Base-by-base conservation (phyloP, 208 protist species). In the Tetramitus jugosus region DNA sequence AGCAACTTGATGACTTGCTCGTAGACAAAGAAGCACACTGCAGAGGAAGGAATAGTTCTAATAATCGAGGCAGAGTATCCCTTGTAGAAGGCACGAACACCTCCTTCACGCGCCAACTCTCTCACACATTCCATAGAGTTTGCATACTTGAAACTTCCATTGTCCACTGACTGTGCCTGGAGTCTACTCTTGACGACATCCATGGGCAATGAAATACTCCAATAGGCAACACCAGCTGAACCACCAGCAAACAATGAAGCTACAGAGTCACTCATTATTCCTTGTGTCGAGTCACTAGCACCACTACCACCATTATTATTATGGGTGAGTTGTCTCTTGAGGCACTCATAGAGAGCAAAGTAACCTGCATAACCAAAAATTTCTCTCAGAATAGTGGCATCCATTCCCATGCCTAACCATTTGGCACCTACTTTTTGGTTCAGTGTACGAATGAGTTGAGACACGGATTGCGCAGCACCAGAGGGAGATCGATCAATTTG, bases 171-270 rank as follows among this genome's bases (percentile, higher is more conserved):
- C n/a, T n/a, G n/a, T n/a, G n/a, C n/a, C 40, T 76, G 69, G 2
- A 76, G 31, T 61, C 69, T 60, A 40, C 31, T 76, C 40, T 76
- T 76, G 23, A 76, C 23, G 13, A 52, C 31, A 46, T 76, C 69
- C 33, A 52, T 14, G 33, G 69, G 69, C 2, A 53, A 61, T 8
- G 23, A 29, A 26, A 14, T 39, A 42, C 6, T 45, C 69, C 69
- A 76, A 20, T 13, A 3, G 23, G 23, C 40, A 7, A 61, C 4
- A 60, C 69, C 69, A 35, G 69, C 26, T 8, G 3, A 39, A 39
- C 69, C 69, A 40, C 69, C 69, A 61, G 35, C 37, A 61, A 76
- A 35, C 61, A 67, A 43, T 29, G 23, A 3, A 8, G 61, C n/a
- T 62, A 23, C 4, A 23, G 8, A 7, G 17, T 31, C n/a, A n/a